Base-by-base conservation (phyloP, 192 early-diverging fungal species). In the Cetraspora pellucida region DNA sequence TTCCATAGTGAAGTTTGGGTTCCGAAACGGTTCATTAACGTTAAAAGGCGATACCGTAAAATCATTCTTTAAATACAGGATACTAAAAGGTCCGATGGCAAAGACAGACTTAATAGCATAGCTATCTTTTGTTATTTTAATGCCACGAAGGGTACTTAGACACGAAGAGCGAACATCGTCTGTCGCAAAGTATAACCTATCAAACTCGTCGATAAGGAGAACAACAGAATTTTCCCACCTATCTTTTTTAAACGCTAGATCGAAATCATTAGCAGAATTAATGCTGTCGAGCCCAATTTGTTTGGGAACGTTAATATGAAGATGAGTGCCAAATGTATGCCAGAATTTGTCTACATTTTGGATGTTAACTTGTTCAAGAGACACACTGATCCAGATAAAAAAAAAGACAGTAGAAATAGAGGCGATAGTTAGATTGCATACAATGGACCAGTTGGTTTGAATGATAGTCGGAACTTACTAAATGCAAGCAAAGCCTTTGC, bases 21-120 rank as follows among this genome's bases (percentile, higher is more conserved):
- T 71, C 23, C 71, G 66, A 11, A 78, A 68, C 5, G 55, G 44
- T 16, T 77, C 67, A 5, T 58, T 49, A 71, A 71, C 30, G 30
- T 78, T 60, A 31, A 78, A 78, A 5, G 77, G 68, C 23, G 47
- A 78, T 30, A 23, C 58, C 21, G 66, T 61, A 7, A 67, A 31
- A 0, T 61, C 6, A 30, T 67, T 55, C 45, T 66, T 76, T 46
- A 76, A 3, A 63, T 64, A 8, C 43, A 76, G 31, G 37, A 77
- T 77, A 27, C 66, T 77, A 6, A 77, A 77, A 6, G 75, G 44
- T n/a, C 77, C 67, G 31, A 71, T 57, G 67, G 54, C 55, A 45
- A 77, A 1, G 28, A 77, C 27, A 1, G 65, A 77, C 2, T 23
- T 4, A 13, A 77, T 71, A 21, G 66, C 66, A 44, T 58, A 70